Evolutionary conservation across 768 basidiomycete genomes (phyloP).

Genomic region (Amylocystis lapponica): DNA sequence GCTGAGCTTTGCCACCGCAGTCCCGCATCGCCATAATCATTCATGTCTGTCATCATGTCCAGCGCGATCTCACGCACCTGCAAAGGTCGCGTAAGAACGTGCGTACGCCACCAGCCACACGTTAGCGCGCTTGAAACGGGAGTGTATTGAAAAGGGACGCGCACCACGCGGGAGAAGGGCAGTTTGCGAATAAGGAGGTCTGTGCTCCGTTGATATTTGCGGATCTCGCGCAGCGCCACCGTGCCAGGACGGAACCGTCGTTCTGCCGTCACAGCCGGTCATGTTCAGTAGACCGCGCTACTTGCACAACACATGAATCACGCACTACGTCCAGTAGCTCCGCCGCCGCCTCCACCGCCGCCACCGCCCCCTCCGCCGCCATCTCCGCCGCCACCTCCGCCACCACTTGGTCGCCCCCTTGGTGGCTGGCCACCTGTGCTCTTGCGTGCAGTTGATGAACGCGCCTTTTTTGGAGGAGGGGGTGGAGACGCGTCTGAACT

Average conservation of each 20-base stretch:
- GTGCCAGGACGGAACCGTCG: conserved; percentile 87
- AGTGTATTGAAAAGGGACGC: conserved; percentile 25
- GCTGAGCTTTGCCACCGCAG: conserved; percentile 96
- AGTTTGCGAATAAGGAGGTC: conserved; percentile 83
- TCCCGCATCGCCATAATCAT: conserved; percentile 49
- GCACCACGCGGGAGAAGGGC: conserved; percentile 87
- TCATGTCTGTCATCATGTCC: conserved; percentile 81
- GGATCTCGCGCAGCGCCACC: conserved; percentile 84
- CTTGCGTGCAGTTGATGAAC: conserved; percentile 70
- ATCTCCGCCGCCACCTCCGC: conserved; percentile 13
- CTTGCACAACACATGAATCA: no score
- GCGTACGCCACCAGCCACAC: background rate
- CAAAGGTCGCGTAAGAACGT: background rate
- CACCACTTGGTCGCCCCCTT: conserved; percentile 6
- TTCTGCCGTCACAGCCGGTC: conserved; percentile 16
- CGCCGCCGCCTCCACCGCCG: conserved; percentile 14
- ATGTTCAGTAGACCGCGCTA: conserved; percentile 2
- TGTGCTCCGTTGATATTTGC: conserved; percentile 92
- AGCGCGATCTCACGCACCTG: conserved; percentile 94
- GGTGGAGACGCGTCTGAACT: conserved; percentile 42
- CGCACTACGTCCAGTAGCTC: conserved; percentile 17
- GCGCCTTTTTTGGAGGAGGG: conserved; percentile 41
- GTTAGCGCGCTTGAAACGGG: background rate
- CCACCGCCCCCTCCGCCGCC: conserved; percentile 12
- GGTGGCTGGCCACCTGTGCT: conserved; percentile 70